Base-by-base conservation (phyloP, 1,284 basidiomycete species). In the Thecaphora thlaspeos region DNA sequence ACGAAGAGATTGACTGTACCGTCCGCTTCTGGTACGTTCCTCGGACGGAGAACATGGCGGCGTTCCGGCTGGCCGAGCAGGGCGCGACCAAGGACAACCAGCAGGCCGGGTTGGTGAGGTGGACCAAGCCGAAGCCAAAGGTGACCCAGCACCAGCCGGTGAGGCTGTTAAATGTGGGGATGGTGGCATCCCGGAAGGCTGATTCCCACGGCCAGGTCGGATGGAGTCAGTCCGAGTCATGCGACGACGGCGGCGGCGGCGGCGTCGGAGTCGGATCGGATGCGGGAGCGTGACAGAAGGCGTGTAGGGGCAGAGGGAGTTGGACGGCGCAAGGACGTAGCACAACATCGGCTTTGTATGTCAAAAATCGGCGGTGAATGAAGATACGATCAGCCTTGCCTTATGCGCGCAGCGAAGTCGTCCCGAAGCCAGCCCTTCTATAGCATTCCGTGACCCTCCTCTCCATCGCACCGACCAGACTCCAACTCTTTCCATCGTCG, bases 1-100 rank as follows among this genome's bases (percentile, higher is more conserved):
- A 71, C 26, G 75, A 77, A 46, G 41, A 71, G 44, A 66, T 76
- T 30, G 75, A 77, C 41, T 75, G 74, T 46, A 76, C 71, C 11
- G 70, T 73, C 22, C 55, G 74, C 4, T 77, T 76, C 45, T 77
- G 74, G 75, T 68, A 70, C 42, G 54, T 77, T 14, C 45, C 46
- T 21, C 61, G 60, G 43, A 54, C 43, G 28, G 65, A 68, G 41
- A 68, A 70, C 22, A 17, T 24, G 18, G 45, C 47, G 3, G 75
- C 73, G 23, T 46, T 67, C 10, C 23, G 42, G 23, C 58, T 77
- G 39, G 73, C 75, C 4, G 54, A 70, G 37, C 43, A 56, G 23
- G 75, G 75, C 1, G 73, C 73, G 48, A 55, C 58, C 19, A 75
- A 73, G 56, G 59, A 64, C 22, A 65, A 66, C 30, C 70, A 73